A percentile compares a stretch with the other conserved stretches of the same genome.
Evolutionary conservation across 177 flowering plant species (phyloP).

Genomic region (Tripterygium wilfordii): DNA sequence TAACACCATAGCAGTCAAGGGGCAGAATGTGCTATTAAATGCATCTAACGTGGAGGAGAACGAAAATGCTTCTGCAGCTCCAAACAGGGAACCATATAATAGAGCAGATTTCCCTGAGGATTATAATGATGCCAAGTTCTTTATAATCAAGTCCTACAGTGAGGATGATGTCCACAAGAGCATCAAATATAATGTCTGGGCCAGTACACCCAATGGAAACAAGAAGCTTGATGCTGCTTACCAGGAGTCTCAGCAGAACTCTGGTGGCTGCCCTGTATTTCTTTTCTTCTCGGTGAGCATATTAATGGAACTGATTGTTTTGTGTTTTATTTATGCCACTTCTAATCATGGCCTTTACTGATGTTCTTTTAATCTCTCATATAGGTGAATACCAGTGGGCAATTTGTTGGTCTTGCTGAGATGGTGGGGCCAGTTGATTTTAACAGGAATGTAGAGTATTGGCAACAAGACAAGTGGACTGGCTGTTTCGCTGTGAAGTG

Average conservation of each 20-base stretch:
- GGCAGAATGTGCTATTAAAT: constrained; percentile 33
- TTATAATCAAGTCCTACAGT: constrained; percentile 35
- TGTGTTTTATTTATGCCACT: neutral
- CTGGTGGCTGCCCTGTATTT: constrained; percentile 25
- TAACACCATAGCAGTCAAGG: constrained; percentile 44
- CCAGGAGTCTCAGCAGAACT: constrained; percentile 26
- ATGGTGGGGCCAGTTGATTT: constrained; percentile 38
- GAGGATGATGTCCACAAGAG: constrained; percentile 47
- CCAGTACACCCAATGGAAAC: constrained; percentile 39
- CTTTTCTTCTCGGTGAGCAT: constrained; percentile 33
- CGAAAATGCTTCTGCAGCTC: constrained; percentile 4
- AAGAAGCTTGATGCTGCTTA: constrained; percentile 35
- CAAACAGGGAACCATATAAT: constrained; percentile 22
- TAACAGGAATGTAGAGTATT: constrained; percentile 28
- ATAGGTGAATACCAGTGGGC: constrained; percentile 38
- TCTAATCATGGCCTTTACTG: neutral
- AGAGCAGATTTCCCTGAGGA: constrained; percentile 22
- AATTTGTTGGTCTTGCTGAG: constrained; percentile 40
- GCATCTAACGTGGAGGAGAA: constrained; percentile 34
- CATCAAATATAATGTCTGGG: constrained; percentile 37
- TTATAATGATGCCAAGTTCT: constrained; percentile 29
- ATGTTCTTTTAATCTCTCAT: neutral
- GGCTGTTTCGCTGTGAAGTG: constrained; percentile 40
- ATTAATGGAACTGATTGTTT: neutral
- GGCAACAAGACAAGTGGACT: constrained; percentile 44